Evolutionary conservation across 352 stramenopile genomes (phyloP).

Genomic region (Globisporangium camurandrum): DNA sequence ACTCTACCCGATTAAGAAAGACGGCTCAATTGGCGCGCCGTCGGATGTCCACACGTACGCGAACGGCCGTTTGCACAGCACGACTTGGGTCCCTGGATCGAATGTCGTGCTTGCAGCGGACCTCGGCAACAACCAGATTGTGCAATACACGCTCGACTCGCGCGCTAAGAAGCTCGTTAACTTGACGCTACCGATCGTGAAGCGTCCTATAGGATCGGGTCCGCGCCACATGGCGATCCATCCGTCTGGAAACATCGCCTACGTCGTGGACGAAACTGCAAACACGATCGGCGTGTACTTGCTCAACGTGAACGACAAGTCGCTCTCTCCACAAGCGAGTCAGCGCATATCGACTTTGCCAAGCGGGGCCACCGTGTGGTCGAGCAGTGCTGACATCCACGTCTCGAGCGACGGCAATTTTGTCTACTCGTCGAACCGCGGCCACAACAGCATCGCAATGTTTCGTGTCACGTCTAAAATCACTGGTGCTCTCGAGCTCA

Average conservation of each 20-base stretch:
- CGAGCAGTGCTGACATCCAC: constrained; percentile 39
- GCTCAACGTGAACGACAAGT: constrained; percentile 10
- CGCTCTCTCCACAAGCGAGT: constrained; percentile 19
- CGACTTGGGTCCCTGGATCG: constrained; percentile 42
- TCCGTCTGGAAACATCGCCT: constrained; percentile 31
- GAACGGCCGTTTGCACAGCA: constrained; percentile 49
- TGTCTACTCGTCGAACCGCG: constrained; percentile 60
- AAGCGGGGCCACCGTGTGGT: constrained; percentile 17
- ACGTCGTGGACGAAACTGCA: constrained; percentile 53
- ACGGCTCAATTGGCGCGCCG: constrained; percentile 31
- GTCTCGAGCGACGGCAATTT: constrained; percentile 44
- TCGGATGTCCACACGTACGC: constrained; percentile 36
- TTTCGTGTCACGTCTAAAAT: constrained; percentile 27
- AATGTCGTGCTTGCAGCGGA: constrained; percentile 40
- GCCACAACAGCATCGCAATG: constrained; percentile 54
- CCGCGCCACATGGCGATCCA: constrained; percentile 63
- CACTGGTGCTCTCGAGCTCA: constrained; percentile 1
- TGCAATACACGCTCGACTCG: constrained; percentile 37
- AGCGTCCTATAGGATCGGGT: constrained; percentile 28
- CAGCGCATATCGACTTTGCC: constrained; percentile 57
- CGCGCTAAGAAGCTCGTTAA: constrained; percentile 27
- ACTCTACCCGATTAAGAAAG: constrained; percentile 39
- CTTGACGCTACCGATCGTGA: constrained; percentile 10
- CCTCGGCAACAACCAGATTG: constrained; percentile 52
- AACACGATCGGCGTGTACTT: constrained; percentile 55